Evolutionary conservation across 2,329 filamentous ascomycete genomes (phyloP), one percentile per base, ranked within the genome.

Genomic region (Xylaria sp.): DNA sequence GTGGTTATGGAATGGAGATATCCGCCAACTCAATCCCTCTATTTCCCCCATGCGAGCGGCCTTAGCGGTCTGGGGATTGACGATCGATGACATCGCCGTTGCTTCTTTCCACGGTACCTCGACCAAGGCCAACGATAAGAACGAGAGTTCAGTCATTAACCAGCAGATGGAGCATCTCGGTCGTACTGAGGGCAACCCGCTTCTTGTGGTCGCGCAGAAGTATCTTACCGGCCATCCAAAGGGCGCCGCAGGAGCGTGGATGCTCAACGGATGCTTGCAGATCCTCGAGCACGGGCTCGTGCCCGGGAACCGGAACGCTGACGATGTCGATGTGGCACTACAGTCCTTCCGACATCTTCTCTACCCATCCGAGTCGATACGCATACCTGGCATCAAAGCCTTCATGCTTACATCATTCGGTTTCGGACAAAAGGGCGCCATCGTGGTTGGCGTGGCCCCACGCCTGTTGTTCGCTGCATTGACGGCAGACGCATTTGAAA

Each of bases 61-160:
- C 68, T 89, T 99, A 72, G 96, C 96, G 60, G 98, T 94, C 9
- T 99, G 96, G 96, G 95, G 95, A 80, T 91, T 99, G 64, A 98
- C 95, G 9, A 93, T 99, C 74, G 96, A 99, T 78, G 96, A 99
- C 77, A 89, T 99, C 46, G 92, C 88, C 75, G 94, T 99, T 71
- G 95, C 95, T 10, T 98, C 95, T 13, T 98, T 98, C 92, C 96
- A 99, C 86, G 96, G 96, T 77, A 99, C 96, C 48, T 98, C 95
- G 0, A 99, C 96, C 74, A 94, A 97, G 80, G 96, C 96, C 76
- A 99, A 99, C 82, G 96, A 99, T 86, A 98, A 98, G 90, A 99
- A 99, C 83, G 96, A 99, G 82, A 98, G 95, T 13, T 94, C 94
- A 60, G 95, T 98, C 79, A 92, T 99, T 76, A 97, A 95, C 86